These are phyloP conservation scores for Pseudogymnoascus sp. DNA, from an alignment of 2,329 filamentous ascomycete genomes.

Conservation along the genomic window DNA sequence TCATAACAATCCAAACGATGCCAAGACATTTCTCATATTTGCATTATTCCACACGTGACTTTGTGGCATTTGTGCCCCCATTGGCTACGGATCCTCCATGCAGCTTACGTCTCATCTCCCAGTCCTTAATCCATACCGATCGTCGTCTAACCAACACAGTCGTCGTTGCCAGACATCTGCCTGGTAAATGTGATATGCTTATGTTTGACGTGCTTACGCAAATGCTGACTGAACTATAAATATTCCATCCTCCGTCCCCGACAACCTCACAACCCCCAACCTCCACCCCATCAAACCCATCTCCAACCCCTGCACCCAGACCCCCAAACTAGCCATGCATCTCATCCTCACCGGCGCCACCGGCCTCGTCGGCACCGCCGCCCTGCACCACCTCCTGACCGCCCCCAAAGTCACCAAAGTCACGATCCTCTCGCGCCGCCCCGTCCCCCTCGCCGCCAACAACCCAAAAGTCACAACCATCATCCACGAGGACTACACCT, in stretches of 20 bases:
- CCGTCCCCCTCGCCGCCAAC: slow-evolving; percentile 53
- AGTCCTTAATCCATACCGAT: neutral
- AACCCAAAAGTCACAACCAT: slow-evolving; percentile 57
- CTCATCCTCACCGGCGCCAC: slow-evolving; percentile 62
- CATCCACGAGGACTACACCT: slow-evolving; percentile 56
- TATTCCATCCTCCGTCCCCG: neutral
- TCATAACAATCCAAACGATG: neutral
- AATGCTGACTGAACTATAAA: neutral
- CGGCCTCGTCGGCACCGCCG: slow-evolving; percentile 53
- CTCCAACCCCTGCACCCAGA: neutral
- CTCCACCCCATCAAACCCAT: neutral
- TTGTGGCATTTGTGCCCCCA: neutral
- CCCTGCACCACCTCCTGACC: slow-evolving; percentile 54
- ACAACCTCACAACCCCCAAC: neutral
- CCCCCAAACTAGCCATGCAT: slow-evolving; percentile 38
- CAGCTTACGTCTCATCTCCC: neutral
- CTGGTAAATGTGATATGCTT: neutral
- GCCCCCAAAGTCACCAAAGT: slow-evolving; percentile 48
- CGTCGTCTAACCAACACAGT: neutral
- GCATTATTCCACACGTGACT: neutral
- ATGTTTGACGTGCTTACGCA: neutral
- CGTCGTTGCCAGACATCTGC: neutral
- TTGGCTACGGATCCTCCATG: neutral
- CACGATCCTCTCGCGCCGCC: slow-evolving; percentile 57
- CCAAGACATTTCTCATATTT: slow-evolving; percentile 6